Percentiles rank a stretch among this genome's conserved stretches.
phyloP scores from a whole-genome alignment of 75 land plant genomes.

The Cunninghamia lanceolata region DNA sequence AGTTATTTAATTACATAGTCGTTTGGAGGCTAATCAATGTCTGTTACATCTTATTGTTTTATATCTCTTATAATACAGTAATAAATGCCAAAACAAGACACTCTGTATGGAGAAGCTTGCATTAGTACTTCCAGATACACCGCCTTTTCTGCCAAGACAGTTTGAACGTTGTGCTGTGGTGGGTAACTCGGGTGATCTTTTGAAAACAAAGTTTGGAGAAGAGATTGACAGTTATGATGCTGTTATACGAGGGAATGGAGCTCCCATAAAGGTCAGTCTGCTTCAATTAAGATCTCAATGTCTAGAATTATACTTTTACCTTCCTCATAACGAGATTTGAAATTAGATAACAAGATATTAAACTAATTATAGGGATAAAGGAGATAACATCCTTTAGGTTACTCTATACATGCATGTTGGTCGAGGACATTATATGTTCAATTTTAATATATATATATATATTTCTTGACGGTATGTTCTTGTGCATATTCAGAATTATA shows the following conservation, averaged over 20 bases:
- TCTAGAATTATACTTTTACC: not conserved
- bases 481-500: slow-evolving; percentile 65
- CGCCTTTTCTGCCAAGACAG: slow-evolving; percentile 80
- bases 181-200: slow-evolving; percentile 90
- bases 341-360: not conserved
- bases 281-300: not conserved
- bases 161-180: slow-evolving; percentile 92
- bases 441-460: not conserved
- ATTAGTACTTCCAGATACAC: slow-evolving; percentile 74
- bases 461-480: slow-evolving; percentile 1
- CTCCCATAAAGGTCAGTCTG: slow-evolving; percentile 70
- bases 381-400: not conserved
- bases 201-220: slow-evolving; percentile 83
- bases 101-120: slow-evolving; percentile 87
- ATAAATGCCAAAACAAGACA: slow-evolving; percentile 66
- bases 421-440: not conserved
- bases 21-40: not conserved
- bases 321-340: not conserved
- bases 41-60: not conserved
- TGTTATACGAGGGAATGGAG: slow-evolving; percentile 87
- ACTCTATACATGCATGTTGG: not conserved
- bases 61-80: slow-evolving; percentile 40
- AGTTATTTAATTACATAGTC: not conserved
- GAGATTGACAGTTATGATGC: slow-evolving; percentile 90
- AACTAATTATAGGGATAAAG: not conserved